Base-by-base conservation (phyloP, 768 basidiomycete species). In the Butyriboletus loyo region DNA sequence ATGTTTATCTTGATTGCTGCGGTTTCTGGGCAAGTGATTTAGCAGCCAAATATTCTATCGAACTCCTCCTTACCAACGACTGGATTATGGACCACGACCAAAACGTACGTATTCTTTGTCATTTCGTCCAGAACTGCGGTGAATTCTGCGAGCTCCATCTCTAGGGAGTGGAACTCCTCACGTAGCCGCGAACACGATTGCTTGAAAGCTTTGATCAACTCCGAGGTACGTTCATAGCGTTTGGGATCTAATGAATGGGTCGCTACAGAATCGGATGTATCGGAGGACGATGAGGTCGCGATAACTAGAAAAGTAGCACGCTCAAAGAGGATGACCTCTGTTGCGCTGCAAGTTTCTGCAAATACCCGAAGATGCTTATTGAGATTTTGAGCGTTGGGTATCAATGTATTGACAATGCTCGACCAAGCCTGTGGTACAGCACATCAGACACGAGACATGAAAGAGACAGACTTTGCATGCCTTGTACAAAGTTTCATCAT, bases 281-380 rank as follows among this genome's bases (percentile, higher is more conserved):
- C 53, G 21, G 75, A 77, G 66, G 65, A 79, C 61, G 70, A 80
- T 21, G 88, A 89, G 3, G 89, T 89, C 5, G 96, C 93, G 57
- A 99, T 94, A 60, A 99, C 95, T 49, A 99, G 87, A 75, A 98
- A 98, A 30, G 97, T 98, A 9, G 94, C 95, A 46, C 92, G 87
- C 67, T 99, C 97, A 62, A 99, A 98, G 36, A 98, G 82, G 62
- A 98, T 86, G 52, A 93, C 92, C 70, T 99, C 97, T 0, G 89
- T 89, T 7, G 95, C 94, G 56, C 82, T 87, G 66, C 93, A 94
- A 1, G 92, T 85, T 42, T 84, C 78, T 14, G 94, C 89, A 54
- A 98, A 89, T 45, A 85, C 90, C 7, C 85, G 81, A 17, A 99
- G 82, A 60, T 98, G 94, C 56, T 80, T 85, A 2, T 88, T 85